These are phyloP conservation scores for Cladophialophora carrionii DNA, from an alignment of 2,329 filamentous ascomycete species.

Conservation along the genomic window DNA sequence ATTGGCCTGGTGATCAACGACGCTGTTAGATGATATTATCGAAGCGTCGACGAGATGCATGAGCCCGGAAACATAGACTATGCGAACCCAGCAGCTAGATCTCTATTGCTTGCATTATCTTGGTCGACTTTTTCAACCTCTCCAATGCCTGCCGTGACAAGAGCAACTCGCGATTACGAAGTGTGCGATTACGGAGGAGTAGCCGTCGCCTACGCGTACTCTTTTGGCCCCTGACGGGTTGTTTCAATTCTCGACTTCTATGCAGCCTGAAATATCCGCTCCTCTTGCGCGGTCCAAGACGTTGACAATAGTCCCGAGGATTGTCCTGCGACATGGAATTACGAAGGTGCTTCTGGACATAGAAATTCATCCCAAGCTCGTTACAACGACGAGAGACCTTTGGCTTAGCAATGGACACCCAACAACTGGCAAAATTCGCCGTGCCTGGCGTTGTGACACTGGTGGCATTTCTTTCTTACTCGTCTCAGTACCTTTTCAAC, in stretches of 20 bases:
- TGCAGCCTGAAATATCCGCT: background rate
- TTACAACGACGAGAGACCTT: background rate
- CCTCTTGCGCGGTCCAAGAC: background rate
- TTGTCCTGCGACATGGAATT: background rate
- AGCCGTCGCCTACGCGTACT: background rate
- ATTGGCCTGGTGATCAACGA: background rate
- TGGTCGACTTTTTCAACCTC: too few relatives aligned
- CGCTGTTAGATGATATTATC: background rate
- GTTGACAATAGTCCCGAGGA: background rate
- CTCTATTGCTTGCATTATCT: background rate
- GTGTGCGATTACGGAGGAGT: background rate
- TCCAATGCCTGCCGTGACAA: background rate
- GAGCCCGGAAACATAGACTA: background rate
- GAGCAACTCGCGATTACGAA: background rate
- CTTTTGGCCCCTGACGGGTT: background rate
- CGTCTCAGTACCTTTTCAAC: conserved; percentile 62
- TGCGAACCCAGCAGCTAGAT: background rate
- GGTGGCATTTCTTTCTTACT: conserved; percentile 63
- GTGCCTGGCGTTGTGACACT: conserved; percentile 58
- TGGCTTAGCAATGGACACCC: conserved; percentile 17
- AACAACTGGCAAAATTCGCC: conserved; percentile 46
- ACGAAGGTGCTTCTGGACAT: background rate
- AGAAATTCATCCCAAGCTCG: background rate
- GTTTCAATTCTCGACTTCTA: background rate
- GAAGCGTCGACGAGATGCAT: background rate